Conservation (phyloP, 2,329 filamentous ascomycete genomes). For the Colletotrichum horii region DNA sequence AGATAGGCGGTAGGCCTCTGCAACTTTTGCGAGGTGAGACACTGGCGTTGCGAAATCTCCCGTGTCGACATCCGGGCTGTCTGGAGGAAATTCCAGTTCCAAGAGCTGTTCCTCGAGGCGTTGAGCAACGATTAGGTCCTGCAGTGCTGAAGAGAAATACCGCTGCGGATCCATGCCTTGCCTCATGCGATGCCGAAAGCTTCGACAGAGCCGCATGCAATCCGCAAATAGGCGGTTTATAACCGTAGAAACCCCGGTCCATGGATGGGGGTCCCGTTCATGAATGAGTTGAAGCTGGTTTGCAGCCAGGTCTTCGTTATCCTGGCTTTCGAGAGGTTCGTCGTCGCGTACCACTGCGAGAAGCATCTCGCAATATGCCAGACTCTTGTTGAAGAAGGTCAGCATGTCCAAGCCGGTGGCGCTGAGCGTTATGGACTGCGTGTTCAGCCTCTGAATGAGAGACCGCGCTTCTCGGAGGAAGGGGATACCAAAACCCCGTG, state of each 20-base stretch:
- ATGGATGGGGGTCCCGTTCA: conserved; percentile 34
- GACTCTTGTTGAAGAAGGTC: conserved; percentile 42
- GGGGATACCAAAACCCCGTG: conserved; percentile 33
- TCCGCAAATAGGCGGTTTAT: conserved; percentile 37
- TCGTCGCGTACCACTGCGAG: conserved; percentile 41
- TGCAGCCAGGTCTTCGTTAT: neutral
- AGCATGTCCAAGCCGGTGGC: conserved; percentile 32
- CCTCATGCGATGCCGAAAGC: conserved; percentile 32
- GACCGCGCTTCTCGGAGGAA: conserved; percentile 34
- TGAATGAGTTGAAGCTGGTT: neutral
- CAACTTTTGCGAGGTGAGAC: conserved; percentile 36
- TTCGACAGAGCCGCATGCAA: conserved; percentile 39
- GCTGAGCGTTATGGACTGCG: conserved; percentile 16
- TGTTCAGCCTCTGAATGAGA: conserved; percentile 30
- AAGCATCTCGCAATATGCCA: conserved; percentile 45
- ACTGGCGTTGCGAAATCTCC: conserved; percentile 31
- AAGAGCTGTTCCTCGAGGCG: conserved; percentile 38
- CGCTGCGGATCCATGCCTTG: conserved; percentile 26
- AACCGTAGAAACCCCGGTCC: conserved; percentile 41
- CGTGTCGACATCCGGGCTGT: conserved; percentile 27
- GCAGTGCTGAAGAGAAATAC: conserved; percentile 29
- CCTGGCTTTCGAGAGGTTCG: conserved; percentile 15
- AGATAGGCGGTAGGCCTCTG: conserved; percentile 41
- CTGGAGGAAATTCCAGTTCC: conserved; percentile 30
- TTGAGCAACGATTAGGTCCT: conserved; percentile 37